A percentile compares a stretch with the other conserved stretches of the same genome.
Conservation (phyloP, 768 basidiomycete species). For the Macrolepiota fuliginosa region DNA sequence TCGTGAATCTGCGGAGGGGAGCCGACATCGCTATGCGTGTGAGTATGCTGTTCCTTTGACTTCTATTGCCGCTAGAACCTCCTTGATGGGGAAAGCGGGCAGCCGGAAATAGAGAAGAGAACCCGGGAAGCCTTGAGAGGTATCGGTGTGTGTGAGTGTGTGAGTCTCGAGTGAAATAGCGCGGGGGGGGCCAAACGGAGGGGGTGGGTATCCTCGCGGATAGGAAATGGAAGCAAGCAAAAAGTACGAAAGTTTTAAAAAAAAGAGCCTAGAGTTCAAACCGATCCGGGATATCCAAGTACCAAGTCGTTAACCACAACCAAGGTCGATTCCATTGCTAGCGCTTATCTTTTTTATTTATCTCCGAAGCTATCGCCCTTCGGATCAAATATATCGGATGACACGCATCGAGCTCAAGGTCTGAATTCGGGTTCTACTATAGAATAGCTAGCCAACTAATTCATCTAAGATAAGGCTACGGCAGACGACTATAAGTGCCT, state of each 20-base stretch:
- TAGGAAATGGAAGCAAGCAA: not conserved
- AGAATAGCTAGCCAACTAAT: not conserved
- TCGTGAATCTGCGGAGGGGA: conserved; percentile 46
- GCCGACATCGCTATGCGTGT: conserved; percentile 13
- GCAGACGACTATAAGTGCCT: not conserved
- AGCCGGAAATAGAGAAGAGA: conserved; percentile 2
- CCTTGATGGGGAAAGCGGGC: conserved; percentile 5
- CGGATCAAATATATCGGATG: conserved; percentile 3
- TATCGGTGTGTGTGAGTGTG: not conserved
- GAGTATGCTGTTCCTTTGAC: not conserved
- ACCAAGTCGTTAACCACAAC: not conserved
- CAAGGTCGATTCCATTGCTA: not conserved
- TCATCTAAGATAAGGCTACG: conserved; percentile 7
- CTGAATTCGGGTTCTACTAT: not conserved
- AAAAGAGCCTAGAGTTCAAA: not conserved
- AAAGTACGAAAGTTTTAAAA: not conserved
- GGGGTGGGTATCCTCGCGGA: not conserved
- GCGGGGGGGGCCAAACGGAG: not conserved
- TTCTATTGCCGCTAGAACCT: not conserved
- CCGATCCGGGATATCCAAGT: not conserved
- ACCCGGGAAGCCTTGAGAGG: not conserved
- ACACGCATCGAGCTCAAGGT: not conserved
- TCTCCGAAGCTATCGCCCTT: conserved; percentile 1
- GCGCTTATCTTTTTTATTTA: not conserved
- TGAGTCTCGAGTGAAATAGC: not conserved